These are phyloP conservation scores for Diaporthe eres DNA, from an alignment of 2,329 filamentous ascomycete genomes.

Conservation along the genomic window DNA sequence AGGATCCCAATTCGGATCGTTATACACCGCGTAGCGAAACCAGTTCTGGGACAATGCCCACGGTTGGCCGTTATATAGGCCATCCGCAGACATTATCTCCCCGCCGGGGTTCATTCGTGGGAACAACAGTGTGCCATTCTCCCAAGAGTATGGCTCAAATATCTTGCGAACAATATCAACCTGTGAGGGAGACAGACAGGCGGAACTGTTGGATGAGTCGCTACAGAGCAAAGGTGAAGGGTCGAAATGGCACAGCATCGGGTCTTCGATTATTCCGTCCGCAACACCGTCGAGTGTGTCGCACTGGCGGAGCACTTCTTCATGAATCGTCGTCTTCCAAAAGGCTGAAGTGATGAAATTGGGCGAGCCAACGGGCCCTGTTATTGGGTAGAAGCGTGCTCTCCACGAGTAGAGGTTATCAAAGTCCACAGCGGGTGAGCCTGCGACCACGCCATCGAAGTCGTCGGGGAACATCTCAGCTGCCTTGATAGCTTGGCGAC, in stretches of 20 bases:
- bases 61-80: conserved; percentile 55
- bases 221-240: conserved; percentile 39
- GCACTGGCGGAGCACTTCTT: conserved; percentile 49
- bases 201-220: conserved; percentile 39
- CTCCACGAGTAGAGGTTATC: conserved; percentile 51
- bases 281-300: conserved; percentile 42
- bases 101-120: conserved; percentile 65
- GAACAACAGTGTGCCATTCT: conserved; percentile 36
- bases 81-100: conserved; percentile 54
- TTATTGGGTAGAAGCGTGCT: conserved; percentile 61
- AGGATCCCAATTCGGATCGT: conserved; percentile 58
- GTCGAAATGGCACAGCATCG: conserved; percentile 42
- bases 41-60: conserved; percentile 61
- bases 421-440: conserved; percentile 58
- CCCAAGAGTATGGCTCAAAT: conserved; percentile 47
- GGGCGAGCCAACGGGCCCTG: conserved; percentile 54
- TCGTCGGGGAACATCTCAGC: conserved; percentile 68
- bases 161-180: conserved; percentile 39
- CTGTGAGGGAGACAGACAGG: conserved; percentile 47
- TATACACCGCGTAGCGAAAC: conserved; percentile 61
- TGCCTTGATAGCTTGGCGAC: conserved; percentile 69
- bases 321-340: conserved; percentile 53
- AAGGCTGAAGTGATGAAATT: conserved; percentile 58
- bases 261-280: conserved; percentile 44
- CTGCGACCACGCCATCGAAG: conserved; percentile 70